Base-by-base conservation (phyloP, 1,139 yeast genomes). In the Cylindricascospora bacillispora region DNA sequence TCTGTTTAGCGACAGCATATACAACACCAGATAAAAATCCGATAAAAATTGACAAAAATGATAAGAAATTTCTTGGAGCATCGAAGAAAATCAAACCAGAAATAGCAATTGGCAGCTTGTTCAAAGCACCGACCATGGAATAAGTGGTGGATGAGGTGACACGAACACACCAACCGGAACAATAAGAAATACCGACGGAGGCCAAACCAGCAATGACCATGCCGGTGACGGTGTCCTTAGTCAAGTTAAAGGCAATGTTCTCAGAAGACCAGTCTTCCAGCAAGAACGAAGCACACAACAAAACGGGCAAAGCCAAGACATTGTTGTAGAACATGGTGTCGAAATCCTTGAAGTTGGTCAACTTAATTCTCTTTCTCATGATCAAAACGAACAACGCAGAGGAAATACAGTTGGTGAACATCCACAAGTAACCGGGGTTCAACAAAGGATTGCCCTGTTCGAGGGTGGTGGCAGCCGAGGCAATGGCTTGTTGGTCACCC, bases 111-210 rank as follows among this genome's bases (percentile, higher is more conserved):
- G 98, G 98, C 52, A 89, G 73, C 66, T 92, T 92, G 72, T 89
- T 89, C 60, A 89, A 73, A 33, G 98, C 98, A 55, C 98, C 98
- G 40, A 89, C 97, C 98, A 89, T 89, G 32, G 95, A 82, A 64
- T 89, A 89, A 34, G 98, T 89, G 36, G 98, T 89, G 20, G 97
- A 85, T 13, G 95, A 83, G 26, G 98, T 92, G 41, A 86, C 97
- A 65, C 98, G 82, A 40, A 89, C 94, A 72, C 98, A 89, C 98
- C 98, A 89, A 38, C 95, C 98, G 18, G 97, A 83, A 60, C 95
- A 83, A 70, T 92, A 89, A 27, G 97, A 85, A 54, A 92, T 89
- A 60, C 93, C 95, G 35, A 89, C 93, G 20, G 97, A 79, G 25
- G 93, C 79, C 44, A 81, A 70, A 57, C 98, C 98, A 27, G 95